Conservation (phyloP, 2,329 filamentous ascomycete species). For the Torrubiella hemipterigena region DNA sequence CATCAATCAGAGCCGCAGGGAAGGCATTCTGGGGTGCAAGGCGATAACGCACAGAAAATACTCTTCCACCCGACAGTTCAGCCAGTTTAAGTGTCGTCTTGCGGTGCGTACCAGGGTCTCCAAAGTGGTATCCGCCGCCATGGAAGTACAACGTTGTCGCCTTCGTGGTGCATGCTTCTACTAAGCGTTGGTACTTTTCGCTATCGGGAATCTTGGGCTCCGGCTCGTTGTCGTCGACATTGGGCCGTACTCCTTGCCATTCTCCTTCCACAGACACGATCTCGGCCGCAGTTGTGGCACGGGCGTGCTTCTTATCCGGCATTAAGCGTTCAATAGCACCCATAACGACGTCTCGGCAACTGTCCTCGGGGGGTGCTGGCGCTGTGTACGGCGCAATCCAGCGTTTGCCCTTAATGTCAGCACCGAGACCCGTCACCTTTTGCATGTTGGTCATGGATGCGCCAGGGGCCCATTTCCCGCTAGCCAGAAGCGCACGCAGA, state of each 20-base stretch:
- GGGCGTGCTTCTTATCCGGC: slow-evolving; percentile 6
- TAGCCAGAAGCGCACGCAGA: slow-evolving; percentile 50
- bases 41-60: slow-evolving; percentile 19
- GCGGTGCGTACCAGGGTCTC: slow-evolving; percentile 4
- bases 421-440: background rate
- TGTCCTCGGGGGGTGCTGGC: slow-evolving; percentile 43
- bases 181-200: slow-evolving; percentile 2
- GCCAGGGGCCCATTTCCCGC: slow-evolving; percentile 41
- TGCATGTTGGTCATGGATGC: background rate
- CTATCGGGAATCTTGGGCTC: slow-evolving; percentile 1
- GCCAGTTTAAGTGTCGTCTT: slow-evolving; percentile 1
- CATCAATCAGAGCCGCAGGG: slow-evolving; percentile 56
- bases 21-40: slow-evolving; percentile 58
- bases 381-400: slow-evolving; percentile 63
- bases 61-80: background rate
- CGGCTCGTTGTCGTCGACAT: slow-evolving; percentile 38
- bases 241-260: slow-evolving; percentile 56
- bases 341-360: slow-evolving; percentile 44
- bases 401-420: too few species aligned
- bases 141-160: slow-evolving; percentile 4
- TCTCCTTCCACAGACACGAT: slow-evolving; percentile 53
- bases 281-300: slow-evolving; percentile 30
- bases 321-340: slow-evolving; percentile 32
- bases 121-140: slow-evolving; percentile 4
- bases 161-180: background rate